Percentiles rank a stretch among this genome's conserved stretches.
phyloP scores from a whole-genome alignment of 306 rosid genomes.

The Gynostemma pentaphyllum region DNA sequence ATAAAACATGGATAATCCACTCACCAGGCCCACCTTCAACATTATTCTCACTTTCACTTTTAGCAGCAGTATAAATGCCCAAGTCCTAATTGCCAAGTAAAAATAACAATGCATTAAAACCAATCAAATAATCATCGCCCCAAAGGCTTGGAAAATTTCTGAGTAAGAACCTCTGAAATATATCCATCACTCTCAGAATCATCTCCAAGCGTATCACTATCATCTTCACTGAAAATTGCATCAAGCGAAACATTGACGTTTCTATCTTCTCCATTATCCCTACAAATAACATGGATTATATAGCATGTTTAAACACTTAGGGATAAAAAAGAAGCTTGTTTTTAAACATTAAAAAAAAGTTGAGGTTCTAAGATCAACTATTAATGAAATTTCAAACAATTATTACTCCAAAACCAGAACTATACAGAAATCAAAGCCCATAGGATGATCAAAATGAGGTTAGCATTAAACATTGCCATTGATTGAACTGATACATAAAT shows the following conservation, averaged over 20 bases:
- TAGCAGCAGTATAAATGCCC: constrained; percentile 14
- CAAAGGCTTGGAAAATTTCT: no score
- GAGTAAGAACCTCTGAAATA: constrained; percentile 68
- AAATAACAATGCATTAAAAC: constrained; percentile 13
- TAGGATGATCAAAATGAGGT: not conserved
- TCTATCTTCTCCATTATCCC: constrained; percentile 29
- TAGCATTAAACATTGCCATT: no score
- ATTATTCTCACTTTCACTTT: constrained; percentile 26
- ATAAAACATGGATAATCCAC: not conserved
- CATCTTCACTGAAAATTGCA: constrained; percentile 46
- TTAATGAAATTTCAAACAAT: no score
- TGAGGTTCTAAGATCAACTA: no score
- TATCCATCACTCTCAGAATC: constrained; percentile 79
- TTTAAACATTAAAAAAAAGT: no score
- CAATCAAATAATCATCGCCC: constrained; percentile 10
- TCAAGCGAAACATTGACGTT: constrained; percentile 36
- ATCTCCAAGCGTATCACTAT: constrained; percentile 34
- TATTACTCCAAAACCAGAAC: no score
- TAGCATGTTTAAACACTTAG: not conserved
- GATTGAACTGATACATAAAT: not conserved
- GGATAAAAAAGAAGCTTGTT: not conserved
- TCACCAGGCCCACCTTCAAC: constrained; percentile 29
- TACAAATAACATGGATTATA: constrained; percentile 7
- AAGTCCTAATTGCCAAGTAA: constrained; percentile 39
- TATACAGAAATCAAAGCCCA: no score